Evolutionary conservation across 2,329 filamentous ascomycete genomes (phyloP).

Genomic region (Phialocephala subalpina): DNA sequence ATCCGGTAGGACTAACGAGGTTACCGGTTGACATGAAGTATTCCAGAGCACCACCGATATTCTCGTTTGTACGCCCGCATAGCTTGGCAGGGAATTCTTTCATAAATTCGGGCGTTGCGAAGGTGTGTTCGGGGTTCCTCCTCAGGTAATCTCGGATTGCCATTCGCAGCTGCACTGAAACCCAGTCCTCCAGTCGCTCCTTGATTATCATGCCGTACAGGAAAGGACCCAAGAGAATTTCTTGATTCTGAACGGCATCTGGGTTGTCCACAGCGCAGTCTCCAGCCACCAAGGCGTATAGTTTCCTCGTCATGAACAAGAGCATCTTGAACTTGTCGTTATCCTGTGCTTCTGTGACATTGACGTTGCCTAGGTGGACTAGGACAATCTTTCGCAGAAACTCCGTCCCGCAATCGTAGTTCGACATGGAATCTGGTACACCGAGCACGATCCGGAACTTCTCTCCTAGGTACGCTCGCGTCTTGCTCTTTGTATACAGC

Average conservation of each 20-base stretch:
- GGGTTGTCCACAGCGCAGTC: slow-evolving; percentile 95
- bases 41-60: slow-evolving; percentile 85
- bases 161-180: slow-evolving; percentile 62
- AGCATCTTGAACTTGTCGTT: slow-evolving; percentile 93
- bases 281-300: slow-evolving; percentile 91
- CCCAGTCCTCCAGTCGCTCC: slow-evolving; percentile 90
- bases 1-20: slow-evolving; percentile 85
- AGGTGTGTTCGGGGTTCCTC: slow-evolving; percentile 69
- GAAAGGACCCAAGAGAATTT: slow-evolving; percentile 91
- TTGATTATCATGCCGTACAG: slow-evolving; percentile 96
- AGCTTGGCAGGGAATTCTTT: slow-evolving; percentile 83
- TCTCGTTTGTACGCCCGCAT: slow-evolving; percentile 84
- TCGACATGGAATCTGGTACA: slow-evolving; percentile 82
- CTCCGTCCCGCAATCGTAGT: slow-evolving; percentile 90
- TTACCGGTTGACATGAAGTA: slow-evolving; percentile 98
- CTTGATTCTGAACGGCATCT: slow-evolving; percentile 95
- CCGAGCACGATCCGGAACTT: slow-evolving; percentile 92
- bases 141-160: slow-evolving; percentile 65
- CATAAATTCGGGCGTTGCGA: slow-evolving; percentile 79
- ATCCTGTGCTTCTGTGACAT: slow-evolving; percentile 86
- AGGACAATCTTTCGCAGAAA: slow-evolving; percentile 90
- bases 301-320: slow-evolving; percentile 94
- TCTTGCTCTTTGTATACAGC: slow-evolving; percentile 82
- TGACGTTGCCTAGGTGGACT: slow-evolving; percentile 86
- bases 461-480: slow-evolving; percentile 84